Conservation (phyloP, 139 green algal genomes). For the Chlamydomonas applanata region DNA sequence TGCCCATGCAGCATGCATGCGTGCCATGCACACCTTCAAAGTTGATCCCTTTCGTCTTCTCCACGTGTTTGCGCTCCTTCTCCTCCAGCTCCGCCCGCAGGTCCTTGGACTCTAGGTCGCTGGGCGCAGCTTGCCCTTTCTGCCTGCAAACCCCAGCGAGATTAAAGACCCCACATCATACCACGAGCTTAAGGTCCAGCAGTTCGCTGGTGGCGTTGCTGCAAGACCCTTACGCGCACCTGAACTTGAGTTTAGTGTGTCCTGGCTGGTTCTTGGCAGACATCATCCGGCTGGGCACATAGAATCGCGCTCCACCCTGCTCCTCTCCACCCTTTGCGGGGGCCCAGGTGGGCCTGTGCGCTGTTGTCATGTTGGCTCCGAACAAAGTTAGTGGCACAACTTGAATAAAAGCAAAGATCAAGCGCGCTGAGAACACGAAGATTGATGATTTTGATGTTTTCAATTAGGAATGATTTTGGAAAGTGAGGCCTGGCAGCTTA, state of each 20-base stretch:
- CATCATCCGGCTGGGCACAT: constrained; percentile 56
- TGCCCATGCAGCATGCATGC: neutral
- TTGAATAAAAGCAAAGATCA: no score
- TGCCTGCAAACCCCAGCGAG: constrained; percentile 34
- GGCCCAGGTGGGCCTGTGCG: constrained; percentile 85
- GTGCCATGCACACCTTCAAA: constrained; percentile 68
- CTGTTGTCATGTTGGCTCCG: constrained; percentile 64
- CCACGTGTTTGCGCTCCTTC: constrained; percentile 78
- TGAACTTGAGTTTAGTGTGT: constrained; percentile 84
- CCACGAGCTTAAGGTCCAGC: neutral
- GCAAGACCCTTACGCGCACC: constrained; percentile 32
- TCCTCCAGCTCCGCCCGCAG: constrained; percentile 70
- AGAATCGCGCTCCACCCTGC: constrained; percentile 79
- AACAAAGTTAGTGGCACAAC: neutral
- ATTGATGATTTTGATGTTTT: neutral
- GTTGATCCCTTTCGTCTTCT: constrained; percentile 49
- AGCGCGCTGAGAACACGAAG: no score
- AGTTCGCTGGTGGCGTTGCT: neutral
- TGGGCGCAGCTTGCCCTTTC: constrained; percentile 51
- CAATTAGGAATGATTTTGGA: neutral
- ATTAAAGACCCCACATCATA: neutral
- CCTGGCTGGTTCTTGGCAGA: constrained; percentile 70
- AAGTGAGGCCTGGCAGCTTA: neutral
- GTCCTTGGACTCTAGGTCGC: constrained; percentile 58
- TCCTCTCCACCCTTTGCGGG: constrained; percentile 82